Evolutionary conservation across 345 rosid species (phyloP).

Genomic region (Atalantia buxifolia): DNA sequence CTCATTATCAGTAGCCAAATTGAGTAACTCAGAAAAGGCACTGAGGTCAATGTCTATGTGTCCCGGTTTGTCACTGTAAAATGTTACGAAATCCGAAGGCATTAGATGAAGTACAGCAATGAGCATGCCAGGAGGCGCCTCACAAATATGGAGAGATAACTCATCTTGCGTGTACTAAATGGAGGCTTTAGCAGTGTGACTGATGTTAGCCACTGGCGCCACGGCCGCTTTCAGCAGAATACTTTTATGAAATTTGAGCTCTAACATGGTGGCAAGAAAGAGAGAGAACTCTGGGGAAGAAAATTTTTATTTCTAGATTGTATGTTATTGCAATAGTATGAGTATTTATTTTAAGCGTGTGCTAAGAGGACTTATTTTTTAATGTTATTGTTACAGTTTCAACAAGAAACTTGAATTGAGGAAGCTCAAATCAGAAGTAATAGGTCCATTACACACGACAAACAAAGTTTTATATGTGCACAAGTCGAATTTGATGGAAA

Average conservation of each 20-base stretch:
- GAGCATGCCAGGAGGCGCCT: neutral
- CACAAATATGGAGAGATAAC: neutral
- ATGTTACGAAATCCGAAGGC: neutral
- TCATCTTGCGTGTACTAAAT: neutral
- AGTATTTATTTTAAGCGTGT: neutral
- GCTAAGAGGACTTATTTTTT: neutral
- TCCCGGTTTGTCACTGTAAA: neutral
- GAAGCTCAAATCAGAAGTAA: neutral
- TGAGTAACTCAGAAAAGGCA: neutral
- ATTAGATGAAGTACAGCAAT: neutral
- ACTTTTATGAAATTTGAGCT: neutral
- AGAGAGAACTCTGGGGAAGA: neutral
- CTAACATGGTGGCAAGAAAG: neutral
- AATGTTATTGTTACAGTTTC: neutral
- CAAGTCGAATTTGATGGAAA: neutral
- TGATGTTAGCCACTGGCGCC: neutral
- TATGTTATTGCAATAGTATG: too few relatives aligned
- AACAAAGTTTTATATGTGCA: neutral
- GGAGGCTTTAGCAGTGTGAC: neutral
- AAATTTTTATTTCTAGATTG: neutral
- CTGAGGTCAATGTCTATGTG: neutral
- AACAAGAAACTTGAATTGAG: neutral
- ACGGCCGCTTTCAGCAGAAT: neutral
- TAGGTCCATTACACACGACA: neutral
- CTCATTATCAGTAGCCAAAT: neutral